Evolutionary conservation across 495 filamentous ascomycete species (phyloP).

Genomic region (Talaromyces liani): DNA sequence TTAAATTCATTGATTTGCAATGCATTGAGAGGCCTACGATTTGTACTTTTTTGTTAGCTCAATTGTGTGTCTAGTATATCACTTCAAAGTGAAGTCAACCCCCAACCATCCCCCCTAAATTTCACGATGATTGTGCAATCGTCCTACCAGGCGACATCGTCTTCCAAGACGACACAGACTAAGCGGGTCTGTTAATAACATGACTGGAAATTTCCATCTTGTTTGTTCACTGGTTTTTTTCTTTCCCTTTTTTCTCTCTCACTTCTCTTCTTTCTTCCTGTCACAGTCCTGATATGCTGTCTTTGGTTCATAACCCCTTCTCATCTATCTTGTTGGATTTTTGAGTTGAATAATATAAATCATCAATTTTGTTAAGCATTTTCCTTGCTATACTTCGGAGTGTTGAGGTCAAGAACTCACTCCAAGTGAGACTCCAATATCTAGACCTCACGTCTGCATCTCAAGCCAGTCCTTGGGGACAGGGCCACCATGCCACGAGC

Average conservation of each 20-base stretch:
- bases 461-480: neutral
- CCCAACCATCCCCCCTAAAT: neutral
- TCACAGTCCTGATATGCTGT: neutral
- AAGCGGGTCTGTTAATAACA: neutral
- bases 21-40: neutral
- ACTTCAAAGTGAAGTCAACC: neutral
- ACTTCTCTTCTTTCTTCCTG: neutral
- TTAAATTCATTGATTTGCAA: neutral
- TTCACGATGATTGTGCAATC: neutral
- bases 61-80: neutral
- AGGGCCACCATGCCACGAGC: neutral
- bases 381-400: neutral
- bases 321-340: neutral
- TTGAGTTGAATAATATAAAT: neutral
- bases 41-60: neutral
- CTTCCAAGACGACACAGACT: neutral
- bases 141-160: neutral
- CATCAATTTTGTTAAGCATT: neutral
- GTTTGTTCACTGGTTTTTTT: neutral
- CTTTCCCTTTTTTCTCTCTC: neutral
- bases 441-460: neutral
- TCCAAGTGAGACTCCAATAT: neutral
- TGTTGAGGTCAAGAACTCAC: neutral
- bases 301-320: neutral
- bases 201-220: neutral